phyloP scores from a whole-genome alignment of 1,284 basidiomycete genomes.

The Moesziomyces antarcticus region DNA sequence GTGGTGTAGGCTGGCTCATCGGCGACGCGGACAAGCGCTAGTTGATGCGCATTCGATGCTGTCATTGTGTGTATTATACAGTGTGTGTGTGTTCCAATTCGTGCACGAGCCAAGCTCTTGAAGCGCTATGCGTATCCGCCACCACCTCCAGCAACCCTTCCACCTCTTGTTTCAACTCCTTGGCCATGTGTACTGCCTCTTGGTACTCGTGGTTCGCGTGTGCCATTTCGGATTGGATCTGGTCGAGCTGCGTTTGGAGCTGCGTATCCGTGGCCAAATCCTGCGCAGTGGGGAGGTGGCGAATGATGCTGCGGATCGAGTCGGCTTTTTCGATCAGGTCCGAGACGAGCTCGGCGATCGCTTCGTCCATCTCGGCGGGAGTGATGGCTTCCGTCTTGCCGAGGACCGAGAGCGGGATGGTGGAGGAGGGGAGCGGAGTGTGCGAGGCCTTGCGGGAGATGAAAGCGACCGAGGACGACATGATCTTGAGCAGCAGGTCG shows the following conservation, averaged over 20 bases:
- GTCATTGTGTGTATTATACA: too few species aligned
- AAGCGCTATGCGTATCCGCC: background rate
- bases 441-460: slow-evolving; percentile 56
- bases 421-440: slow-evolving; percentile 21
- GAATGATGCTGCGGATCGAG: slow-evolving; percentile 39
- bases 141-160: background rate
- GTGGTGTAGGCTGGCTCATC: slow-evolving; percentile 46
- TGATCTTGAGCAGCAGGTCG: slow-evolving; percentile 55
- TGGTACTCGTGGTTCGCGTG: slow-evolving; percentile 30
- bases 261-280: slow-evolving; percentile 11
- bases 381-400: slow-evolving; percentile 50
- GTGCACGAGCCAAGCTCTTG: background rate
- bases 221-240: slow-evolving; percentile 15
- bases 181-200: background rate
- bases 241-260: slow-evolving; percentile 10
- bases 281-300: slow-evolving; percentile 21
- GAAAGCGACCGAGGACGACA: slow-evolving; percentile 56
- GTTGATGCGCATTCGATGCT: background rate
- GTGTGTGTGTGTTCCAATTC: background rate
- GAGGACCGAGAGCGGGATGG: slow-evolving; percentile 46
- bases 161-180: background rate
- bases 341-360: slow-evolving; percentile 46
- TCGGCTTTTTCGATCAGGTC: slow-evolving; percentile 49
- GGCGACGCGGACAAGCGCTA: slow-evolving; percentile 32
- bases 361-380: slow-evolving; percentile 24